Percentiles rank a stretch among this genome's conserved stretches.
Evolutionary conservation across 176 grass and related monocot genomes (phyloP).

Genomic region (Musa acuminata): DNA sequence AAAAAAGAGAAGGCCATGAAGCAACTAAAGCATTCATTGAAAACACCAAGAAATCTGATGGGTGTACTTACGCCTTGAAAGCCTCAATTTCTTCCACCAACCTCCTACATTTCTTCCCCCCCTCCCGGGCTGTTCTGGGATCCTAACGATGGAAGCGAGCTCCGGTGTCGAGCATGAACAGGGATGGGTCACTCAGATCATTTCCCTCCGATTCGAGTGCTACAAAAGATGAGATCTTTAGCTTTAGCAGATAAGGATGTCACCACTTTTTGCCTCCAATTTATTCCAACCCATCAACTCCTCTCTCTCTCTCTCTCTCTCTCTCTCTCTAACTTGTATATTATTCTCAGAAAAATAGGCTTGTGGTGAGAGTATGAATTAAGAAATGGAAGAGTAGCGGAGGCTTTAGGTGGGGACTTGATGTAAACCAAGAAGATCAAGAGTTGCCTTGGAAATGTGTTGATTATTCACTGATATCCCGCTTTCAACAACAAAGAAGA

Average conservation of each 20-base stretch:
- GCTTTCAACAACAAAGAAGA: not conserved
- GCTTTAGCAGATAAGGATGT: not conserved
- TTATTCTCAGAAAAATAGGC: not conserved
- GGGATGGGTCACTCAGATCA: not conserved
- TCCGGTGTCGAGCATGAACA: not conserved
- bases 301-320: too few species aligned
- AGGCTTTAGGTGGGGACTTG: not conserved
- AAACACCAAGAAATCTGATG: not conserved
- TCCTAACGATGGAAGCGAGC: not conserved
- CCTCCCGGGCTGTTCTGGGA: too few species aligned
- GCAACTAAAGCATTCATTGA: not conserved
- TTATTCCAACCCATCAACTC: not conserved
- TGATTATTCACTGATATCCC: not conserved
- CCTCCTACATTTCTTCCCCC: not conserved
- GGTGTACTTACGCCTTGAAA: not conserved
- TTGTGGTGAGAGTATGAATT: not conserved
- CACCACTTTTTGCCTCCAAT: not conserved
- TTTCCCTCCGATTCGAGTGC: not conserved
- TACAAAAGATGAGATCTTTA: constrained; percentile 14
- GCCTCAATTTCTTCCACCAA: not conserved
- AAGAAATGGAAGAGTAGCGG: not conserved
- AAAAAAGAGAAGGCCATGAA: not conserved
- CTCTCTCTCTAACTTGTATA: too few species aligned
- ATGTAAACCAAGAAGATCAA: not conserved
- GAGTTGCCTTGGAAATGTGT: not conserved